Evolutionary conservation across 2,329 filamentous ascomycete species (phyloP), one percentile per base, ranked within the genome.

Genomic region (Pseudocercospora fijiensis): DNA sequence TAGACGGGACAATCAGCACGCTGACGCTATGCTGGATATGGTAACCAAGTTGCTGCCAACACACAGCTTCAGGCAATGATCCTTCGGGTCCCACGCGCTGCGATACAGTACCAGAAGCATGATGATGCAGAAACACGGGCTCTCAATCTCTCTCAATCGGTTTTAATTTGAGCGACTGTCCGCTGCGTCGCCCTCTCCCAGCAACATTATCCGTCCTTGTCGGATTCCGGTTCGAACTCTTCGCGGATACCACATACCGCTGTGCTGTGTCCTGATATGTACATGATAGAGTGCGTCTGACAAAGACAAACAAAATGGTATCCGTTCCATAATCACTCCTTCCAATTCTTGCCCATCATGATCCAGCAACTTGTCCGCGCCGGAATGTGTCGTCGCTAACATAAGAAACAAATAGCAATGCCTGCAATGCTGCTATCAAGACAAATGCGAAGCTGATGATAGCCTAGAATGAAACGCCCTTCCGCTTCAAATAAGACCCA

Each of bases 401-500:
- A 55, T n/a, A 56, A 37, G 30, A 56, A 37, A 33, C n/a, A 33
- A 56, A 56, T 20, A 56, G 53, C 53, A 56, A 37, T 37, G 53
- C 53, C 53, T 28, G 53, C 28, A 56, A 37, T 33, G 53, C 53
- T 33, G 53, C 53, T 56, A 30, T n/a, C 10, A 41, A 33, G 4
- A 33, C 20, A 30, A 37, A 51, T 53, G 10, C n/a, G 27, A 56
- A 37, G 27, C 43, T 47, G 26, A 28, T 30, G 16, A 27, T 27
- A 58, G 37, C 47, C 62, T 57, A 70, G 33, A 66, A 70, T 45
- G 60, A 58, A 22, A 70, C 67, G 9, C 73, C 73, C 61, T 70
- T 74, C 33, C 71, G 58, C 60, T 67, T 55, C 62, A 73, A 24
- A 64, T 71, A 74, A 7, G 62, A 65, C 2, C 70, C 71, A n/a